A percentile compares a stretch with the other conserved stretches of the same genome.
Conservation (phyloP, 1,284 basidiomycete genomes). For the Boletellus sp. region DNA sequence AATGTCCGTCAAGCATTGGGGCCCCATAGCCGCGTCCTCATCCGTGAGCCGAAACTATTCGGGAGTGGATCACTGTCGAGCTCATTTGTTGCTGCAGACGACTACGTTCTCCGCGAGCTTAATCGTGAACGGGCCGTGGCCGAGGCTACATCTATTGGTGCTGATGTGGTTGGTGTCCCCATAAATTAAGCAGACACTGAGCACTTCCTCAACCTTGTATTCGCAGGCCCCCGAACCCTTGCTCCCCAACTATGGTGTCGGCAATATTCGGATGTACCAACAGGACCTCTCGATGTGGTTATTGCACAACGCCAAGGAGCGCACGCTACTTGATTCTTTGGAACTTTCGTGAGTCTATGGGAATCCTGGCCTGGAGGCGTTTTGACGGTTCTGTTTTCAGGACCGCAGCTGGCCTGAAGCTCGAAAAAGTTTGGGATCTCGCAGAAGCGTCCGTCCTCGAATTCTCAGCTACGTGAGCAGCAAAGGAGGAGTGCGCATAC, state of each 20-base stretch:
- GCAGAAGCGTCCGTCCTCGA: slow-evolving; percentile 31
- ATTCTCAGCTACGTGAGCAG: slow-evolving; percentile 21
- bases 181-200: not conserved
- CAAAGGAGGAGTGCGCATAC: not conserved
- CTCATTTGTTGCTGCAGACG: slow-evolving; percentile 16
- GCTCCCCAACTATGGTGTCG: slow-evolving; percentile 36
- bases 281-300: slow-evolving; percentile 33
- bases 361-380: not conserved
- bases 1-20: slow-evolving; percentile 28
- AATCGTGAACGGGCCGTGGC: slow-evolving; percentile 14
- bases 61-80: not conserved
- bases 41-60: slow-evolving; percentile 19
- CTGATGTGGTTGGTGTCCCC: slow-evolving; percentile 13
- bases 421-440: slow-evolving; percentile 35
- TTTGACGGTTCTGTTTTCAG: slow-evolving; percentile 2
- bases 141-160: slow-evolving; percentile 14
- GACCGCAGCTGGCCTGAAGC: slow-evolving; percentile 19
- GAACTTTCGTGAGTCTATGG: slow-evolving; percentile 26
- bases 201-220: not conserved
- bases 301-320: slow-evolving; percentile 32
- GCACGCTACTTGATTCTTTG: slow-evolving; percentile 30
- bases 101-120: slow-evolving; percentile 22
- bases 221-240: slow-evolving; percentile 34
- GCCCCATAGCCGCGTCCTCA: slow-evolving; percentile 28
- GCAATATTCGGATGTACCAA: slow-evolving; percentile 28